Conservation (phyloP, 2,329 filamentous ascomycete genomes). For the Thelonectria blattea region DNA sequence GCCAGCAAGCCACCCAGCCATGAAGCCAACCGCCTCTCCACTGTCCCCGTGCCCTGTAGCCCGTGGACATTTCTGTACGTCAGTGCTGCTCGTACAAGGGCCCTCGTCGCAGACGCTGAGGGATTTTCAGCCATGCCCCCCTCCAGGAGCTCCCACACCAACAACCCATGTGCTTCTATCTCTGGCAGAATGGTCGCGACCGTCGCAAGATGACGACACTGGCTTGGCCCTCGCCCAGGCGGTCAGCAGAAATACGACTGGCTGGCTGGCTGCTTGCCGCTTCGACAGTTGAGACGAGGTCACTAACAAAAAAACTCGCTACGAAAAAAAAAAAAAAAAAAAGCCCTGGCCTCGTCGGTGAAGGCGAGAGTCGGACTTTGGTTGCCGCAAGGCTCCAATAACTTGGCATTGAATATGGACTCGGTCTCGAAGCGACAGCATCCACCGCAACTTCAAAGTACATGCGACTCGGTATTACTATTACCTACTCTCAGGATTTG, state of each 20-base stretch:
- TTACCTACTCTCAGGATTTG: neutral
- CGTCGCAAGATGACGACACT: constrained; percentile 37
- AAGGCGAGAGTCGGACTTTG: constrained; percentile 19
- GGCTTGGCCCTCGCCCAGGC: constrained; percentile 30
- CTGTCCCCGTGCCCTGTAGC: constrained; percentile 29
- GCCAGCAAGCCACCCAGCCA: neutral
- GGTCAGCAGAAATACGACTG: constrained; percentile 39
- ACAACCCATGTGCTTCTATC: constrained; percentile 34
- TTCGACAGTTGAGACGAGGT: neutral
- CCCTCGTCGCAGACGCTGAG: constrained; percentile 34
- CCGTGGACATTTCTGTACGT: constrained; percentile 37
- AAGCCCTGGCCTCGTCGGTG: constrained; percentile 20
- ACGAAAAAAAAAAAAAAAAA: neutral
- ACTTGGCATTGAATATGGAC: constrained; percentile 19
- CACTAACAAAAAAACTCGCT: neutral
- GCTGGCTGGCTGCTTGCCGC: constrained; percentile 23
- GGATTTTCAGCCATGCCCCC: constrained; percentile 37
- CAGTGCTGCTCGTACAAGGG: constrained; percentile 34
- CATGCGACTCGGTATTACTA: neutral
- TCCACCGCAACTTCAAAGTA: constrained; percentile 2
- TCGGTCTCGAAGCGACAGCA: constrained; percentile 13
- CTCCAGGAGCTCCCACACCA: constrained; percentile 24
- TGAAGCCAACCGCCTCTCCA: constrained; percentile 18
- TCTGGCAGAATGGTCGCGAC: constrained; percentile 29
- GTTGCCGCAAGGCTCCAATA: constrained; percentile 13